Percentiles rank a stretch among this genome's conserved stretches.
These are phyloP conservation scores for Microdochium nivale DNA, from an alignment of 2,329 filamentous ascomycete genomes.

Conservation along the genomic window DNA sequence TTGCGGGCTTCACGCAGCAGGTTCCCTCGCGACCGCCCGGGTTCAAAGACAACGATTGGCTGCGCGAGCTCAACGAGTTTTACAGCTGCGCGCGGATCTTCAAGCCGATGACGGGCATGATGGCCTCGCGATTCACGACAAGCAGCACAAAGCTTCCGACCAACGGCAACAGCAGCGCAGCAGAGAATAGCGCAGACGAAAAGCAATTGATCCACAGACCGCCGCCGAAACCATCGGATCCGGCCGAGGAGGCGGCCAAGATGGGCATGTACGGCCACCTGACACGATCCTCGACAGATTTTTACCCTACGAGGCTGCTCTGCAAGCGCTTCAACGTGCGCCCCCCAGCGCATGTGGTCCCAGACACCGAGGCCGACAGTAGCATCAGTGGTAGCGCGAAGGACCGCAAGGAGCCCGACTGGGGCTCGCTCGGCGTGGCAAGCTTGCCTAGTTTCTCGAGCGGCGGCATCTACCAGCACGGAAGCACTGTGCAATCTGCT, in stretches of 20 bases:
- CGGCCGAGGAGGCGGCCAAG: slow-evolving; percentile 77
- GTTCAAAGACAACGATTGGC: slow-evolving; percentile 62
- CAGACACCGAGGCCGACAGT: slow-evolving; percentile 32
- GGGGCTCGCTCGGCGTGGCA: slow-evolving; percentile 3
- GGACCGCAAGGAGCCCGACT: slow-evolving; percentile 1
- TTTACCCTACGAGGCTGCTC: slow-evolving; percentile 74
- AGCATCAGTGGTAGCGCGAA: slow-evolving; percentile 6
- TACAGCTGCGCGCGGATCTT: slow-evolving; percentile 61
- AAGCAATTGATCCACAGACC: slow-evolving; percentile 35
- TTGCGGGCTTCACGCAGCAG: slow-evolving; percentile 51
- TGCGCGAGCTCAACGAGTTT: slow-evolving; percentile 73
- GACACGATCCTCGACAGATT: slow-evolving; percentile 65
- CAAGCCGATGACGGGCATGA: slow-evolving; percentile 82
- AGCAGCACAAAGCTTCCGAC: slow-evolving; percentile 37
- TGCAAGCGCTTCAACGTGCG: slow-evolving; percentile 93
- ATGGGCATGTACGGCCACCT: slow-evolving; percentile 89
- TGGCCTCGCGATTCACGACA: slow-evolving; percentile 89
- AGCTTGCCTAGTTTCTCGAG: not conserved
- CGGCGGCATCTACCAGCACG: not conserved
- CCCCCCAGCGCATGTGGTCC: slow-evolving; percentile 59
- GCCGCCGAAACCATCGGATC: slow-evolving; percentile 54
- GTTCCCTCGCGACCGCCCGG: slow-evolving; percentile 39
- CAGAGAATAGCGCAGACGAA: slow-evolving; percentile 8
- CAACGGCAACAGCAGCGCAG: slow-evolving; percentile 18
- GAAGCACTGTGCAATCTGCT: not conserved